Evolutionary conservation across 2,329 filamentous ascomycete genomes (phyloP), one percentile per base, ranked within the genome.

Genomic region (Acephala macrosclerotiorum): DNA sequence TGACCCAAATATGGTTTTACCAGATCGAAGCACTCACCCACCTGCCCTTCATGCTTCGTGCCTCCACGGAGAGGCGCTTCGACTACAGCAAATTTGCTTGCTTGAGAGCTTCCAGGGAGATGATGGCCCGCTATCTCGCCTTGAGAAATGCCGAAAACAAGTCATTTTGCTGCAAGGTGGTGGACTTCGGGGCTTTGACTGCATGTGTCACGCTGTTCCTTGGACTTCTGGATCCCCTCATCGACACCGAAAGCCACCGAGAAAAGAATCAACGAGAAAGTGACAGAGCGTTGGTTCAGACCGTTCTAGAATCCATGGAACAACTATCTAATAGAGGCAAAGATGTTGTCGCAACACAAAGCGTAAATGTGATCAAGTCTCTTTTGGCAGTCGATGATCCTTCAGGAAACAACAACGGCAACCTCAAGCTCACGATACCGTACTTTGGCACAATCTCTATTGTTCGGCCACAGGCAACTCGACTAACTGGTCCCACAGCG

Each of bases 391-490:
- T 72, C 25, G 69, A 73, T 22, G 66, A 68, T 18, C 57, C 64
- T 18, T 66, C 65, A 6, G 68, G 67, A 12, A 61, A 58, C 2
- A 57, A 63, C 20, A 61, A 60, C 8, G 66, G 67, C 9, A 75
- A 74, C 60, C 60, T 76, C 6, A 73, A 72, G 33, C 73, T 76
- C 36, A 74, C 73, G 20, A 76, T 76, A 3, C 75, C 74, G 5
- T 76, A 76, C 58, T 76, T 76, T 42, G 75, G 75, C 8, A 75
- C 74, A 2, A 72, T 76, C 35, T 72, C 58, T 38, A 75, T 76
- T 18, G 65, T 70, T 16, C 69, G 72, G 1, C 65, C 70, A 25
- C 57, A 65, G 33, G 47, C 60, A 25, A 25, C 64, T n/a, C 47
- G 47, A 0, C 33, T 42, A 47, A 16, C 55, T 35, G 22, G 40